Base-by-base conservation (phyloP, 139 green algal genomes). In the Edaphochlamys debaryana region DNA sequence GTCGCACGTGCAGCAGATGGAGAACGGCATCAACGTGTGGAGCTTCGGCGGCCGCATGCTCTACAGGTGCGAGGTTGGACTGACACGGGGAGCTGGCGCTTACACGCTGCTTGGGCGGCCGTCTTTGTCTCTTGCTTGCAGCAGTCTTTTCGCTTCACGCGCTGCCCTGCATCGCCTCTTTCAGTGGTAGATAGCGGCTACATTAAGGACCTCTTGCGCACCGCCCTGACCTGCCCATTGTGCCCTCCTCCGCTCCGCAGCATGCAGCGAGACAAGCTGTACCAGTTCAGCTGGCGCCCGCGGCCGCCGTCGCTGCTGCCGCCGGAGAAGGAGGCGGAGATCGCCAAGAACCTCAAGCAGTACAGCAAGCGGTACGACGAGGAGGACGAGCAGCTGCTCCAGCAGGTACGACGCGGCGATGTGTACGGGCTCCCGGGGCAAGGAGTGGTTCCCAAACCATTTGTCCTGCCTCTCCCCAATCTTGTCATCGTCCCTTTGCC, bases 11-110 rank as follows among this genome's bases (percentile, higher is more conserved):
- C 94, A 99, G 79, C 93, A 98, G 78, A 99, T 98, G 95, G 97
- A 99, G 91, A 99, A 99, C 89, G 97, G 97, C 17, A 98, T 95
- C 92, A 94, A 95, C 73, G 82, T 98, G 37, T 99, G 97, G 97
- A 94, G 91, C 71, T 99, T 98, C 91, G 90, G 94, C 34, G 97
- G 97, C 41, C 87, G 93, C 67, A 82, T 94, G 67, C 86, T 99
- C 54, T 98, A 98, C 93, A 92, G 89, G 91, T 93, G 62, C 56
- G 56, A 6, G 48, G 11, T 54, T 15, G 48, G n/a, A n/a, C n/a
- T n/a, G n/a, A n/a, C n/a, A n/a, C n/a, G n/a, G n/a, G n/a, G n/a
- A n/a, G n/a, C n/a, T n/a, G n/a, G n/a, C n/a, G n/a, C n/a, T n/a
- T n/a, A n/a, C n/a, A n/a, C n/a, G n/a, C n/a, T n/a, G n/a, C n/a